Base-by-base conservation (phyloP, 345 rosid genomes). In the Hibiscus syriacus region DNA sequence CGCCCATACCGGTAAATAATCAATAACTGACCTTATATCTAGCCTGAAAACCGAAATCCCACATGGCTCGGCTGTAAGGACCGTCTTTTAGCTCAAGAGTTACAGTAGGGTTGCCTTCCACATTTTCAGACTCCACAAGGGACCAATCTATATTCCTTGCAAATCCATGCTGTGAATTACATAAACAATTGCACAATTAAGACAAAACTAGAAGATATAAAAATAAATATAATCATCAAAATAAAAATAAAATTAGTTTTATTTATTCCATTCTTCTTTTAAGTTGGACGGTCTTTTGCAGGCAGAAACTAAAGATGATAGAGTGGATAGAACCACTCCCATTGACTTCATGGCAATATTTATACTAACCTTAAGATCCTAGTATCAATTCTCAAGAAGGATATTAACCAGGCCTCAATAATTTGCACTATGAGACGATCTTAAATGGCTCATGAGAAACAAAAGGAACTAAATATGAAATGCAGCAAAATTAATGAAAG, bases 141-240 rank as follows among this genome's bases (percentile, higher is more conserved):
- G 92, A 86, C 98, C 98, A 93, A 72, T 93, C 98, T 96, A 93
- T 59, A 74, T 90, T 93, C 74, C 98, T 87, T 49, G 87, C 94
- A 79, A 93, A 93, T 27, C 98, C 98, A 79, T 93, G 97, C 98
- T 90, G 76, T 80, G 52, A 70, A 55, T 65, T 17, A 30, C 65
- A 66, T 2, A 45, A 13, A 55, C 11, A 78, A 39, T 9, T 57
- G 10, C 34, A 71, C n/a, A 73, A 43, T 49, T 50, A 61, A 77
- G 68, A 67, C 68, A 2, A 50, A 57, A 34, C 5, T 55, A 6
- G 11, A 13, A 6, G 14, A 10, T 34, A 19, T 27, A 78, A 13
- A n/a, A 45, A 68, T 20, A 66, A 39, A 61, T 39, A 3, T 23
- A 61, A 39, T 39, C 32, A 61, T 13, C n/a, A n/a, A n/a, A n/a